A percentile compares a stretch with the other conserved stretches of the same genome.
Evolutionary conservation across 371 early-diverging fungal genomes (phyloP).

Genomic region (Umbelopsis sp.): DNA sequence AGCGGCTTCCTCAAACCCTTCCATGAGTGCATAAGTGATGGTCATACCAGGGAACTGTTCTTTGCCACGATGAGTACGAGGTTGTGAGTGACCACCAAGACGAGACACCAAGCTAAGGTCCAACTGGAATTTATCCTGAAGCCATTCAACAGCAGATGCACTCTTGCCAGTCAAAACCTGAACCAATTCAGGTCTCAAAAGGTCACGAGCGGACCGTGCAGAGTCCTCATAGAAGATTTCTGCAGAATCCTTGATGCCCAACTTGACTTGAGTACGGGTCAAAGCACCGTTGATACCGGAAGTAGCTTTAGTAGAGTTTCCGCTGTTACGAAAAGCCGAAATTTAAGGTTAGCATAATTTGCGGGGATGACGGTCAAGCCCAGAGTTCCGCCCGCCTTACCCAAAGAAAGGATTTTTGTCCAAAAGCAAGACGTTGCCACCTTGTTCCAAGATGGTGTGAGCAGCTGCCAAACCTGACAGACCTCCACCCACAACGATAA

Average conservation of each 20-base stretch:
- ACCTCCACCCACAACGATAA: slow-evolving; percentile 92
- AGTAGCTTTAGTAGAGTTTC: slow-evolving; percentile 96
- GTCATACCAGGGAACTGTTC: slow-evolving; percentile 96
- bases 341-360: slow-evolving; percentile 18
- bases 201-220: slow-evolving; percentile 84
- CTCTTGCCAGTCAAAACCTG: slow-evolving; percentile 86
- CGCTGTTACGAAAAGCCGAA: slow-evolving; percentile 47
- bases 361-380: background rate
- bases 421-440: slow-evolving; percentile 83
- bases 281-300: slow-evolving; percentile 96
- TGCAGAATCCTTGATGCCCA: slow-evolving; percentile 79
- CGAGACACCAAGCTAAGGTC: slow-evolving; percentile 89
- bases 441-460: slow-evolving; percentile 84
- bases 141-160: slow-evolving; percentile 91
- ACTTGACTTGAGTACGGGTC: slow-evolving; percentile 77
- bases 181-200: slow-evolving; percentile 83
- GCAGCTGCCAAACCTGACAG: slow-evolving; percentile 90
- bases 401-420: slow-evolving; percentile 93
- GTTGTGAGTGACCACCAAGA: slow-evolving; percentile 87
- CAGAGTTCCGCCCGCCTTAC: slow-evolving; percentile 27
- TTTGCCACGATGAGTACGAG: slow-evolving; percentile 95
- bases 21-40: slow-evolving; percentile 93
- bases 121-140: slow-evolving; percentile 86
- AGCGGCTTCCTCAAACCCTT: slow-evolving; percentile 78
- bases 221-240: slow-evolving; percentile 91